These are phyloP conservation scores for Leishmania turanica DNA, from an alignment of 208 protist genomes.

Conservation along the genomic window DNA sequence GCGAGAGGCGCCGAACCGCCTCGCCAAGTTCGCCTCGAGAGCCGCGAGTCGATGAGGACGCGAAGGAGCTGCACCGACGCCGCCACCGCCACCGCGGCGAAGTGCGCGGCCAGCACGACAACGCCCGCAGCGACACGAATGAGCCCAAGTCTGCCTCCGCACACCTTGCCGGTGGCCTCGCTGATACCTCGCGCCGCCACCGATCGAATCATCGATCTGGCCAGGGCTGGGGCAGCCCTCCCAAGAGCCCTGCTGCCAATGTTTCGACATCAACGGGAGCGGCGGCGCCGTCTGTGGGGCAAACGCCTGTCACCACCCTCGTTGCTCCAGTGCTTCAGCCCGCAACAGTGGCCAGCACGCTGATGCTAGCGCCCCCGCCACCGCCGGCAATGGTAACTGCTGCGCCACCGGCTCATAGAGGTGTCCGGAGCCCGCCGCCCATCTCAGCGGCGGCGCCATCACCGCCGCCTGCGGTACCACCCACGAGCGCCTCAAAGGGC, in stretches of 20 bases:
- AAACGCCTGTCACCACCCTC: not conserved
- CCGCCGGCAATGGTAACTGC: not conserved
- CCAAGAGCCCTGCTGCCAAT: not conserved
- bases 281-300: conserved; percentile 1
- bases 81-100: conserved; percentile 11
- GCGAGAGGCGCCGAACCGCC: not conserved
- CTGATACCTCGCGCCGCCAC: conserved; percentile 3
- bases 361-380: not conserved
- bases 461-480: not conserved
- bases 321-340: not conserved
- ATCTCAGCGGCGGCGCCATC: not conserved
- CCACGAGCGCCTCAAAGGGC: conserved; percentile 4
- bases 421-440: conserved; percentile 1
- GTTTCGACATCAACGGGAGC: not conserved
- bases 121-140: not conserved
- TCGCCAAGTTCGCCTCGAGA: not conserved
- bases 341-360: not conserved
- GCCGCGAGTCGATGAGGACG: not conserved
- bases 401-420: not conserved
- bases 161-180: not conserved
- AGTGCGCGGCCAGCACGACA: conserved; percentile 1
- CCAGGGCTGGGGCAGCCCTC: not conserved
- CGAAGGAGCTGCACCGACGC: conserved; percentile 3
- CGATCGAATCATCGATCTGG: not conserved
- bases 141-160: conserved; percentile 13